These are phyloP conservation scores for Mycena sp. DNA, from an alignment of 1,284 basidiomycete genomes.

Conservation along the genomic window DNA sequence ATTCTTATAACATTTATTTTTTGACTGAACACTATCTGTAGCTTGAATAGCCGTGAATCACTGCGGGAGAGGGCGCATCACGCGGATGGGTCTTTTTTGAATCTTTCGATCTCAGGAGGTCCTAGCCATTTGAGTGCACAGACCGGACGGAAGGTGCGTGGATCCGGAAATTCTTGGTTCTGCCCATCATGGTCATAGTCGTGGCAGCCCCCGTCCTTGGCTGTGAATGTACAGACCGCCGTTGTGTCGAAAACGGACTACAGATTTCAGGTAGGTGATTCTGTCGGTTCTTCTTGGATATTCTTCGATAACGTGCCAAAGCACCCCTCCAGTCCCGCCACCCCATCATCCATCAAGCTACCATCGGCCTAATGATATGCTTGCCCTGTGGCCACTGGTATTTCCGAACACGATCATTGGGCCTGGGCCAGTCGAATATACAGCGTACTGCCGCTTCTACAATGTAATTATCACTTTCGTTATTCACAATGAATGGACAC, in stretches of 20 bases:
- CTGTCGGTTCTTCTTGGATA: conserved; percentile 22
- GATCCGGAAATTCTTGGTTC: neutral
- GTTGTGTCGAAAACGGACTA: conserved; percentile 43
- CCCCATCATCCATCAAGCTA: neutral
- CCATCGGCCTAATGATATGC: too few species aligned
- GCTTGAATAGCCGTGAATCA: conserved; percentile 52
- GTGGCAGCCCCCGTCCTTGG: conserved; percentile 25
- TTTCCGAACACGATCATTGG: too few species aligned
- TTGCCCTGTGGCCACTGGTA: too few species aligned
- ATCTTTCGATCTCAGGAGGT: conserved; percentile 44
- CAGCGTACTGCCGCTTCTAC: too few species aligned
- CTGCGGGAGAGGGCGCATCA: conserved; percentile 46
- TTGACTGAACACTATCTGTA: conserved; percentile 27
- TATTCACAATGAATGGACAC: too few species aligned
- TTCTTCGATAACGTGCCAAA: conserved; percentile 7
- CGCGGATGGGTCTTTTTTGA: conserved; percentile 45
- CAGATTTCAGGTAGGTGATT: conserved; percentile 30
- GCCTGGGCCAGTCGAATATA: too few species aligned
- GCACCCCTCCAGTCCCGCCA: conserved; percentile 8
- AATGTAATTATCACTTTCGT: too few species aligned
- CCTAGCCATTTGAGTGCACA: conserved; percentile 21
- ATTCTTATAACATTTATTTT: conserved; percentile 14
- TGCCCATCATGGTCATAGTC: neutral
- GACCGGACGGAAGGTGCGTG: conserved; percentile 18
- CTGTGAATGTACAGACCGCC: conserved; percentile 46